phyloP scores from a whole-genome alignment of 1,139 yeast genomes.

The Tardiomyces blankii region DNA sequence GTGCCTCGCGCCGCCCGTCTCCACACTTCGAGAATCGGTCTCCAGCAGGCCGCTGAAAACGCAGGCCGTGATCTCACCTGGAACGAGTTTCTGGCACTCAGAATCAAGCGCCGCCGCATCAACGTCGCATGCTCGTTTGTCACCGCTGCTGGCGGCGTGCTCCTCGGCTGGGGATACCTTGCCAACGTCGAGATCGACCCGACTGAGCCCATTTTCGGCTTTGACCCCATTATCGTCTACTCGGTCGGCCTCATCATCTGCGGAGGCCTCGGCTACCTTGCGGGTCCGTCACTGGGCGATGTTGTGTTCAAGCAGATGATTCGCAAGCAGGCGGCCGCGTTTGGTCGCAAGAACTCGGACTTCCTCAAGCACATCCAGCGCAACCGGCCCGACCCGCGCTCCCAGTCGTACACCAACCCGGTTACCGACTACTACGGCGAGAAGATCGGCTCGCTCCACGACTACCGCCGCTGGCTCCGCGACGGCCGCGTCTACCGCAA shows the following conservation, averaged over 20 bases:
- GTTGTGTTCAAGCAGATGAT: slow-evolving; percentile 41
- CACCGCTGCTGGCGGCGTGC: slow-evolving; percentile 59
- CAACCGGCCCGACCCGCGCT: slow-evolving; percentile 88
- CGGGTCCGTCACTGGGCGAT: slow-evolving; percentile 79
- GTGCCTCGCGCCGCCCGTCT: not conserved
- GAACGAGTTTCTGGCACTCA: slow-evolving; percentile 67
- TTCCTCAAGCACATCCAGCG: slow-evolving; percentile 63
- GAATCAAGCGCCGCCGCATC: slow-evolving; percentile 63
- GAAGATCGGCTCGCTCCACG: slow-evolving; percentile 75
- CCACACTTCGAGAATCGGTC: not conserved
- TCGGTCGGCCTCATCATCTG: slow-evolving; percentile 46
- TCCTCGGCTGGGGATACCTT: slow-evolving; percentile 63
- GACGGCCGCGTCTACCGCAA: slow-evolving; percentile 87
- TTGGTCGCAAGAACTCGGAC: slow-evolving; percentile 46
- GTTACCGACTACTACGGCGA: slow-evolving; percentile 98
- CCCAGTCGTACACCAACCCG: slow-evolving; percentile 86
- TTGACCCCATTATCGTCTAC: slow-evolving; percentile 71
- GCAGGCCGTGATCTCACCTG: slow-evolving; percentile 36
- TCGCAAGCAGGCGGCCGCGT: slow-evolving; percentile 35
- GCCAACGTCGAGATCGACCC: slow-evolving; percentile 77
- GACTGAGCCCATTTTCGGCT: slow-evolving; percentile 70
- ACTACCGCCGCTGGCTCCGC: slow-evolving; percentile 90
- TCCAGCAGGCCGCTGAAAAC: slow-evolving; percentile 1
- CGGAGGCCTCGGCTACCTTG: slow-evolving; percentile 67
- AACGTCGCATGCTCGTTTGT: slow-evolving; percentile 56